Evolutionary conservation across 371 early-diverging fungal genomes (phyloP), one percentile per base, ranked within the genome.

Genomic region (Choanephora cucurbitarum): DNA sequence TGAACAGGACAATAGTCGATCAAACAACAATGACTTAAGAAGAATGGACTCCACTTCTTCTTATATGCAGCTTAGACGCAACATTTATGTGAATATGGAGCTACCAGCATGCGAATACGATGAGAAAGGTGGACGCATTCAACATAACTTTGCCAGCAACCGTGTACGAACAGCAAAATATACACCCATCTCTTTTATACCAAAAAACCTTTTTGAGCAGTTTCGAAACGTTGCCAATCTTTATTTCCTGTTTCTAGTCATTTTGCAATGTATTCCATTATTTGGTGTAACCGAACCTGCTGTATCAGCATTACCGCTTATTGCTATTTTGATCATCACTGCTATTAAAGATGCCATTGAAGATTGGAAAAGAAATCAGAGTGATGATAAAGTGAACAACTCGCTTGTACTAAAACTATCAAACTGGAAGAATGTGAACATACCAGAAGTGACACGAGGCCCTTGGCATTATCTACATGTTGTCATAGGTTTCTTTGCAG

Each of bases 281-380:
- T 80, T 92, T 72, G 83, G 78, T 64, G 81, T 89, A 34, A 72
- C 87, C 59, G 60, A 86, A 40, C 91, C 93, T 0, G 79, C 77
- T 19, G 86, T 97, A 19, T 91, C 97, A 4, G 84, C 91, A 2
- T 67, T 96, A 15, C 96, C 98, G 5, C 77, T 99, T 55, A 67
- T 86, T 31, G 70, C 90, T 43, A 93, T 97, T 60, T 70, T 96
- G 7, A 62, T 80, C 31, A 78, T 92, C 34, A 94, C 96, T 13
- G 94, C 90, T 49, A 80, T 91, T 54, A 98, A 99, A 67, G 98
- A 97, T 55, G 99, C 82, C 6, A 72, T 94, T 49, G 98, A 98
- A 56, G 99, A 99, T 66, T 85, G 85, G 74, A 91, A 91, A 47
- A 87, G 98, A 28, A 93, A 96, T 59, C 79, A 86, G 54, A 85